Evolutionary conservation across 805 yeast genomes (phyloP), one percentile per base, ranked within the genome.

Genomic region (Ogataea pilisensis): DNA sequence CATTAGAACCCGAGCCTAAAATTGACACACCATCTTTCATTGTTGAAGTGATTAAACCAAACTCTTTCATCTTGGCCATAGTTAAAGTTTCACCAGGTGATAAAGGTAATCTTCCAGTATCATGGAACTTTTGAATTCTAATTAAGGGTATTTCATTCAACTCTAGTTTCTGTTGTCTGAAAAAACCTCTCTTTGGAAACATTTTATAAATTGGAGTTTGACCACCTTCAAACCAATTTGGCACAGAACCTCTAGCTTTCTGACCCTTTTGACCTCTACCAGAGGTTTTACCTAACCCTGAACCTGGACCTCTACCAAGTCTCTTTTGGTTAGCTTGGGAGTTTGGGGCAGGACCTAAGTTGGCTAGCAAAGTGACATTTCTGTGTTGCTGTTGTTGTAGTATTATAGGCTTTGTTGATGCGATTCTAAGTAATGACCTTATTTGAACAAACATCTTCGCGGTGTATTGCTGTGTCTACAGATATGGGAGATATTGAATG

Each of bases 181-280:
- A 79, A 69, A 89, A 89, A 8, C 98, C 98, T 45, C 82, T 70
- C 60, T 91, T 91, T 51, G 97, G 95, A 65, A 87, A 80, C 51
- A 85, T 68, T 64, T 85, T 76, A 63, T 80, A 79, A 58, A 83
- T 79, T 20, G 97, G 98, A 2, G 98, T 93, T 63, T 93, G 99
- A 61, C 99, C 98, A 78, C 99, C 99, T 71, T 93, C 99, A 61
- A 91, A 88, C 91, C 95, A 87, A 44, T 84, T 78, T 42, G 89
- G 91, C 24, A 91, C 91, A 31, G 82, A 77, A 29, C 91, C 85
- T 66, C 98, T 79, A 9, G 98, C 96, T 68, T 91, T 91, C 63
- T 91, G 98, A 78, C 99, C 99, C 69, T 93, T 93, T 58, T 87
- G 95, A 72, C 99, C 99, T 63, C 98, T 76, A 36, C 96, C 95